A percentile compares a stretch with the other conserved stretches of the same genome.
Evolutionary conservation across 2,329 filamentous ascomycete species (phyloP).

Genomic region (Teratosphaeria nubilosa): DNA sequence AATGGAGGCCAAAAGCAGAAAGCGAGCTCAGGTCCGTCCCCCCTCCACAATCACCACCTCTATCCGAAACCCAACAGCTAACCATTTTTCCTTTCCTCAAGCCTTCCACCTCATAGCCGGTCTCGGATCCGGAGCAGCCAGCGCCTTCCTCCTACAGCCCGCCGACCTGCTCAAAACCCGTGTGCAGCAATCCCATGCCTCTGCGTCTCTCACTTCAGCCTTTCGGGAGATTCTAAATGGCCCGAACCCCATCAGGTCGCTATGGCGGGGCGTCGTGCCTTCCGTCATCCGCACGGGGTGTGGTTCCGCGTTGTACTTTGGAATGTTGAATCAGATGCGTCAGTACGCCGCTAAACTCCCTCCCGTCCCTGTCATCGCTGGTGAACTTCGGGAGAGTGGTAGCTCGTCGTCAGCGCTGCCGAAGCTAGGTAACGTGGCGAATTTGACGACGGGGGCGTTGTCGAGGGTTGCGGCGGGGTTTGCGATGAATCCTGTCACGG

Average conservation of each 20-base stretch:
- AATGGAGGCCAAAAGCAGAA: conserved; percentile 40
- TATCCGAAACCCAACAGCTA: not conserved
- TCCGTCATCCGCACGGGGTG: conserved; percentile 89
- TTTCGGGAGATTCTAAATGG: conserved; percentile 60
- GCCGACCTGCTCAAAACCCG: conserved; percentile 94
- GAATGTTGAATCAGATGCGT: conserved; percentile 59
- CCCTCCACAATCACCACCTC: not conserved
- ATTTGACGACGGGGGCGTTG: conserved; percentile 72
- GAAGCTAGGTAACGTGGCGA: conserved; percentile 71
- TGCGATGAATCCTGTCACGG: conserved; percentile 87
- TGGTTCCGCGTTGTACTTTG: conserved; percentile 90
- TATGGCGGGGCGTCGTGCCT: conserved; percentile 90
- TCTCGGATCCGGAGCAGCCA: conserved; percentile 74
- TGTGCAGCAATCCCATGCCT: conserved; percentile 71
- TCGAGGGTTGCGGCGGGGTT: conserved; percentile 82
- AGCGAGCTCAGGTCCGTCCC: conserved; percentile 39
- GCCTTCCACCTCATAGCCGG: conserved; percentile 84
- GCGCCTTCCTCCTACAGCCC: conserved; percentile 84
- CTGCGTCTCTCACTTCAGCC: conserved; percentile 52
- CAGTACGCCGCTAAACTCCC: conserved; percentile 26
- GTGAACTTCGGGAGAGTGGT: not conserved
- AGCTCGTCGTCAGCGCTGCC: conserved; percentile 60
- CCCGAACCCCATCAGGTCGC: conserved; percentile 55
- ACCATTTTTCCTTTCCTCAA: conserved; percentile 21
- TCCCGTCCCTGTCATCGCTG: conserved; percentile 9